phyloP scores from a whole-genome alignment of 2,329 filamentous ascomycete species.

The Fusarium gaditjirri region DNA sequence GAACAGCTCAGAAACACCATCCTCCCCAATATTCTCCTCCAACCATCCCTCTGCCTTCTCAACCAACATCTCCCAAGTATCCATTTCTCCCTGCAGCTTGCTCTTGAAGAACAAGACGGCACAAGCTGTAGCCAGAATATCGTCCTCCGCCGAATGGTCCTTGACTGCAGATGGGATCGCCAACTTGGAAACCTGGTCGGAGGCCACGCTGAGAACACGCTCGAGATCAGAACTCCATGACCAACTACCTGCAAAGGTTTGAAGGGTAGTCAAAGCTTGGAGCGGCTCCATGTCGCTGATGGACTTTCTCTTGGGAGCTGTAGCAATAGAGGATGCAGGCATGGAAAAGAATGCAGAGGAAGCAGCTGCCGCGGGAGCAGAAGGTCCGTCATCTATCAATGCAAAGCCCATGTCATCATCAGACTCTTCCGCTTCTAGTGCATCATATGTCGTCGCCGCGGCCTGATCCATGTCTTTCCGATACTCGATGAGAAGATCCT shows the following conservation, averaged over 20 bases:
- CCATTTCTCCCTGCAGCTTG: constrained; percentile 57
- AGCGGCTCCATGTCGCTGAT: constrained; percentile 17
- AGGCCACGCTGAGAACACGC: constrained; percentile 38
- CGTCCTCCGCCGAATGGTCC: neutral
- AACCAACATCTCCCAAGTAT: constrained; percentile 72
- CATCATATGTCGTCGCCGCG: neutral
- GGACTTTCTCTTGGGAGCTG: neutral
- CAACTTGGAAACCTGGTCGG: constrained; percentile 7
- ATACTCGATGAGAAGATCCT: neutral
- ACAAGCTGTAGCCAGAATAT: constrained; percentile 46
- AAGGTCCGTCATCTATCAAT: neutral
- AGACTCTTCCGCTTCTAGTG: neutral
- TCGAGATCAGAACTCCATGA: constrained; percentile 45
- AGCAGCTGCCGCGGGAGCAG: neutral
- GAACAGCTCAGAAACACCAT: constrained; percentile 25
- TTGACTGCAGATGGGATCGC: neutral
- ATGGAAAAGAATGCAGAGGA: neutral
- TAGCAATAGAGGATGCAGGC: neutral
- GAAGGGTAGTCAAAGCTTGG: constrained; percentile 60
- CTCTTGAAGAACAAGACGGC: constrained; percentile 54
- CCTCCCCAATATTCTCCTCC: constrained; percentile 25
- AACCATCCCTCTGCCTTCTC: constrained; percentile 69
- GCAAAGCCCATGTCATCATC: neutral
- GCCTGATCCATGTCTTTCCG: neutral
- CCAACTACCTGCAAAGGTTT: constrained; percentile 54